Evolutionary conservation across 257 asterid genomes (phyloP).

Genomic region (Solanum sejunctum): DNA sequence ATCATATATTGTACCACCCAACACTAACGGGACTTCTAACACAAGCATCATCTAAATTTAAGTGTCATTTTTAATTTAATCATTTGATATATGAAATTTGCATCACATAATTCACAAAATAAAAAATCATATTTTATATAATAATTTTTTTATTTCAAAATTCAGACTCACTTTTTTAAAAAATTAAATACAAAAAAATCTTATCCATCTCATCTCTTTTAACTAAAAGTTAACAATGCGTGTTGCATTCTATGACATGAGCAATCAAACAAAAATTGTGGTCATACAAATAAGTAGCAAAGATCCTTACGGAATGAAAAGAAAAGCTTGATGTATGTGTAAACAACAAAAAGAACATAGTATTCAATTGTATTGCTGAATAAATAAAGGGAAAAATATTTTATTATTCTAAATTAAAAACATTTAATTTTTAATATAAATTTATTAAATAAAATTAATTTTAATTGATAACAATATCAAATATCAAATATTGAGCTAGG

Average conservation of each 20-base stretch:
- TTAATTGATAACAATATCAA: neutral
- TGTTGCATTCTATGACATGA: neutral
- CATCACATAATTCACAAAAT: neutral
- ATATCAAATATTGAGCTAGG: neutral
- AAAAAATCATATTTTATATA: neutral
- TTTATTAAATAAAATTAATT: rapidly evolving
- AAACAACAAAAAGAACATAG: neutral
- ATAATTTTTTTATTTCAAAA: neutral
- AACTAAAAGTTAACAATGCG: neutral
- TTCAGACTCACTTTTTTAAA: neutral
- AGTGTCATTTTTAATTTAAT: neutral
- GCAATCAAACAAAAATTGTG: neutral
- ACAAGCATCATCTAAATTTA: neutral
- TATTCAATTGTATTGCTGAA: neutral
- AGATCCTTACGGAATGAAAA: neutral
- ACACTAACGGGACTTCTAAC: neutral
- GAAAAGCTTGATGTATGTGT: neutral
- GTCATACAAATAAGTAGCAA: neutral
- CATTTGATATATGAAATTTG: neutral
- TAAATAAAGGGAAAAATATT: neutral
- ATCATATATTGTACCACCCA: neutral
- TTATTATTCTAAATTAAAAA: neutral
- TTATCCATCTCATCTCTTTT: neutral
- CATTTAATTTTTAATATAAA: neutral
- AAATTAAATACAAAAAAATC: neutral